A percentile compares a stretch with the other conserved stretches of the same genome.
Evolutionary conservation across 257 asterid species (phyloP).

Genomic region (Paulownia fortunei): DNA sequence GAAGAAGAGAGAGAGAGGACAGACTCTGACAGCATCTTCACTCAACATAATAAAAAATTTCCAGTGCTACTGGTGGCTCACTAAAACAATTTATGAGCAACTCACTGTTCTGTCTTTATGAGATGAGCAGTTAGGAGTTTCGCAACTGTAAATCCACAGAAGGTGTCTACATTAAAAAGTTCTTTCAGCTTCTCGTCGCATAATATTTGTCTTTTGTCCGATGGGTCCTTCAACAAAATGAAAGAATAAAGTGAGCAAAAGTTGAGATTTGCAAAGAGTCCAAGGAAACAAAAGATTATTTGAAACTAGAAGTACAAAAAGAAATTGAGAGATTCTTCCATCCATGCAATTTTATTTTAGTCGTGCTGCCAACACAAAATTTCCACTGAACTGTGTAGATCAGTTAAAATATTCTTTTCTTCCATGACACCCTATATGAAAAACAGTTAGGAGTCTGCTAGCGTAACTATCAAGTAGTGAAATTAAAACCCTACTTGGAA

Average conservation of each 20-base stretch:
- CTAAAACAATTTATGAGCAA: constrained; percentile 31
- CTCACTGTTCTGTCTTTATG: constrained; percentile 67
- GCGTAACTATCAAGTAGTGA: background rate
- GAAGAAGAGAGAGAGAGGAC: constrained; percentile 2
- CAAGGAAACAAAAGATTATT: background rate
- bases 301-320: constrained; percentile 10
- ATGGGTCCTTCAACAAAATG: constrained; percentile 76
- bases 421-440: background rate
- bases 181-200: constrained; percentile 96
- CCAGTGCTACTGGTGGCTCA: constrained; percentile 34
- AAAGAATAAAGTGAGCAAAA: constrained; percentile 23
- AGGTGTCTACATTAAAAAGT: constrained; percentile 74
- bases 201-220: constrained; percentile 80
- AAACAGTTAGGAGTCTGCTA: background rate
- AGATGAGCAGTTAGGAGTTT: constrained; percentile 70
- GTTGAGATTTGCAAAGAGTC: constrained; percentile 15
- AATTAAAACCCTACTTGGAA: background rate
- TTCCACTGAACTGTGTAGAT: background rate
- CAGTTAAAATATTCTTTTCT: background rate
- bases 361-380: background rate
- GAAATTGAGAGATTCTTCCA: background rate
- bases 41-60: constrained; percentile 39
- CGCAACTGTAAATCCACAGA: constrained; percentile 68
- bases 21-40: constrained; percentile 38
- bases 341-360: background rate